phyloP scores from a whole-genome alignment of 2,329 filamentous ascomycete species.

The Aureobasidium sp. region DNA sequence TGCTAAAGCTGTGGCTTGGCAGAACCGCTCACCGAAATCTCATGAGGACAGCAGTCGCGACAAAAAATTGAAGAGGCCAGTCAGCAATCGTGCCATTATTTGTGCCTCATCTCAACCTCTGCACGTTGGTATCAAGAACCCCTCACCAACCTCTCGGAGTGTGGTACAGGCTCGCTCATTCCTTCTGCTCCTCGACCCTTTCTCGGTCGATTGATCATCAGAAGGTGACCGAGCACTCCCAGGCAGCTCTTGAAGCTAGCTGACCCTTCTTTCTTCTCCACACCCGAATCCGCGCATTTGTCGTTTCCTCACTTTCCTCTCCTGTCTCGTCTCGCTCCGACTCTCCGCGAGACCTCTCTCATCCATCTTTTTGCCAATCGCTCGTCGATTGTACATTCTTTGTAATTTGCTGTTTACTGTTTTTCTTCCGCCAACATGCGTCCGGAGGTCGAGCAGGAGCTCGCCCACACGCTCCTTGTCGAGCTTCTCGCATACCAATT shows the following conservation, averaged over 20 bases:
- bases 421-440: conserved; percentile 58
- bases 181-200: conserved; percentile 1
- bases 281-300: conserved; percentile 3
- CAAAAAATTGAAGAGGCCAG: conserved; percentile 12
- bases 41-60: conserved; percentile 5
- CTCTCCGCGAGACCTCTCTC: conserved; percentile 6
- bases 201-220: conserved; percentile 11
- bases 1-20: conserved; percentile 12
- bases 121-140: conserved; percentile 5
- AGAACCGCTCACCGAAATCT: conserved; percentile 3
- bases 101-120: conserved; percentile 14
- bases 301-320: conserved; percentile 10
- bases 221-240: conserved; percentile 6
- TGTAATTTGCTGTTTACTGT: conserved; percentile 13
- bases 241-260: conserved; percentile 14
- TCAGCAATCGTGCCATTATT: conserved; percentile 14
- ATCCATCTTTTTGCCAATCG: conserved; percentile 1
- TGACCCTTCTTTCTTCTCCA: conserved; percentile 16
- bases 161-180: conserved; percentile 12
- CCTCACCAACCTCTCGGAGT: conserved; percentile 6
- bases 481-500: conserved; percentile 99
- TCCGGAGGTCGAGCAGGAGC: conserved; percentile 98
- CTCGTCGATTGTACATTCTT: conserved; percentile 10
- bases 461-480: conserved; percentile 94
- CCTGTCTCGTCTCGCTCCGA: conserved; percentile 7